Conservation (phyloP, 805 yeast species). For the Candida bentonensis region DNA sequence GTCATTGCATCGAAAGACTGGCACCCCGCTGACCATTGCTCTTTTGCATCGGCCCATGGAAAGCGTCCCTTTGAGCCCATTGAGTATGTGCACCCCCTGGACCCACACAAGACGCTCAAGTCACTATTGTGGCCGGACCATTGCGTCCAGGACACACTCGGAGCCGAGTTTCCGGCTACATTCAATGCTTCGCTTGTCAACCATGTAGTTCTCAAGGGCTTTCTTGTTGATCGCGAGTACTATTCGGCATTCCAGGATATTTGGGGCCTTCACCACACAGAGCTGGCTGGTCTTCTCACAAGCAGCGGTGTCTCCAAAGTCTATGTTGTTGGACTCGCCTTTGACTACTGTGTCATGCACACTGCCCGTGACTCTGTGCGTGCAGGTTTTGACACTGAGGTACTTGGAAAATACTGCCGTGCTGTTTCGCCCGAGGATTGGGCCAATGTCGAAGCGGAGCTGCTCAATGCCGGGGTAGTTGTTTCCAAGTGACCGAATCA, state of each 20-base stretch:
- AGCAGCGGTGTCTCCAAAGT: conserved; percentile 41
- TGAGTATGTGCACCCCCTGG: conserved; percentile 37
- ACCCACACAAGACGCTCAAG: conserved; percentile 16
- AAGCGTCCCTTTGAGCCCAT: conserved; percentile 36
- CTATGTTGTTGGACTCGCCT: conserved; percentile 68
- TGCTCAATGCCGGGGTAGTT: background rate
- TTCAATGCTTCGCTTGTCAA: conserved; percentile 25
- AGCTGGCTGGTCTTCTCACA: conserved; percentile 35
- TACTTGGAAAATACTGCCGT: conserved; percentile 22
- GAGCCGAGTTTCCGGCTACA: conserved; percentile 46
- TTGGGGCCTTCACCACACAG: conserved; percentile 63
- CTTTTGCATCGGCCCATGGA: conserved; percentile 64
- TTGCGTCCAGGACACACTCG: conserved; percentile 60
- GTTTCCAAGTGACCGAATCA: too few relatives aligned
- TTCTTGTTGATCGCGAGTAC: conserved; percentile 58
- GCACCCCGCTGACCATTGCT: conserved; percentile 70
- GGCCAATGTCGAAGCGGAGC: background rate
- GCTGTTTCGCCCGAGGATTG: background rate
- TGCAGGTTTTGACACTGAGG: conserved; percentile 49
- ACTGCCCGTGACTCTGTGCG: conserved; percentile 58
- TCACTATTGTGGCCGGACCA: conserved; percentile 83
- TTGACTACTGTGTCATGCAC: conserved; percentile 71
- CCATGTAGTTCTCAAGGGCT: conserved; percentile 57
- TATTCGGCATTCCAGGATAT: conserved; percentile 78
- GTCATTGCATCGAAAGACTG: conserved; percentile 73